Evolutionary conservation across 2,329 filamentous ascomycete species (phyloP), one percentile per base, ranked within the genome.

Genomic region (Aspergillus pseudotamarii): DNA sequence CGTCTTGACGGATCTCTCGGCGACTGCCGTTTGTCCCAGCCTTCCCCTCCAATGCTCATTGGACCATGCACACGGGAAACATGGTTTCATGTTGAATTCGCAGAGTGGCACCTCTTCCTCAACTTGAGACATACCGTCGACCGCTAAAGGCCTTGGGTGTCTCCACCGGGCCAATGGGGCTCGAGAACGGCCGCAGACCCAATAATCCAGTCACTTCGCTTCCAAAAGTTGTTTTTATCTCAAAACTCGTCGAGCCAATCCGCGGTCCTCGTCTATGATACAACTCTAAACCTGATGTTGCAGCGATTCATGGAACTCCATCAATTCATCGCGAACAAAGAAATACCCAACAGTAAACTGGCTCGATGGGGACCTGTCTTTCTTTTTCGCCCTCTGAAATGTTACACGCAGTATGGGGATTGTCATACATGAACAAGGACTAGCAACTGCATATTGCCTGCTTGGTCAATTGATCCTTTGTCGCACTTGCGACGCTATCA

Each of bases 51-150:
- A n/a, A 51, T 19, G 48, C 48, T 19, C 38, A 63, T 61, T 64
- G 58, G 64, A 28, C 38, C 21, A 54, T 41, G 50, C 30, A 60
- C 59, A 67, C 60, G 59, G 64, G 56, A 66, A 41, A 59, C 41
- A 48, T 60, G 62, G 69, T 72, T 72, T 72, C 66, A 67, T 34
- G 54, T 68, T 70, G 64, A 65, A 66, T 56, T 64, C 56, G 36
- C 48, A 51, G 50, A 61, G 57, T 56, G 48, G 46, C 57, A 62
- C 46, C 63, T 45, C 46, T 51, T 64, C 58, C 58, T 68, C 64
- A 69, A 66, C 45, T 55, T 71, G 69, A 71, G 68, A 71, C 69
- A 38, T 65, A 64, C 64, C 60, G 61, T 62, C 61, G 57, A 59
- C 58, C 59, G 48, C 61, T 59, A 59, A 60, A 32, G 57, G n/a